Evolutionary conservation across 768 basidiomycete species (phyloP).

Genomic region (Fistulinella prunicolor): DNA sequence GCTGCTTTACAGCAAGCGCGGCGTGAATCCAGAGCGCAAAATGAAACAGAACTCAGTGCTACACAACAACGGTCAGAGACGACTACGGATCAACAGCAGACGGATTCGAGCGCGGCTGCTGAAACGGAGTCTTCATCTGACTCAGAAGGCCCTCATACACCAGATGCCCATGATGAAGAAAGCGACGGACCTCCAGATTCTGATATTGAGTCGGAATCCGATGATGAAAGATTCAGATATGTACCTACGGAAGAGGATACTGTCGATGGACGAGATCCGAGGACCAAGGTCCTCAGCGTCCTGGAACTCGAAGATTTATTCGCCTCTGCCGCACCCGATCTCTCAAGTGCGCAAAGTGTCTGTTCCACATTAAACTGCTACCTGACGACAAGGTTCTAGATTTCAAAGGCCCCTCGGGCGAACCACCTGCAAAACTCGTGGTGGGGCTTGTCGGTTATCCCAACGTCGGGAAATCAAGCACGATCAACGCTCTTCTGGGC

Average conservation of each 20-base stretch:
- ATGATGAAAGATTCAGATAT: slow-evolving; percentile 42
- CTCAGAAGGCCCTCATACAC: slow-evolving; percentile 26
- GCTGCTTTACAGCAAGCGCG: slow-evolving; percentile 77
- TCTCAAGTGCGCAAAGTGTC: slow-evolving; percentile 50
- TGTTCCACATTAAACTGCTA: not conserved
- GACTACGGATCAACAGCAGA: not conserved
- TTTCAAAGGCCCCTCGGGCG: slow-evolving; percentile 57
- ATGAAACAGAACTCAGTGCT: slow-evolving; percentile 20
- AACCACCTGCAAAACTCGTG: slow-evolving; percentile 59
- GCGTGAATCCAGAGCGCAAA: slow-evolving; percentile 40
- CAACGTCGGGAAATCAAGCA: slow-evolving; percentile 97
- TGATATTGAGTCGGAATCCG: slow-evolving; percentile 30
- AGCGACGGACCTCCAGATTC: slow-evolving; percentile 24
- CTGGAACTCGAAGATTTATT: slow-evolving; percentile 87
- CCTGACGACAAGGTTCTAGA: slow-evolving; percentile 41
- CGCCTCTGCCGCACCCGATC: slow-evolving; percentile 62
- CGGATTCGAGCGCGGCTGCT: not conserved
- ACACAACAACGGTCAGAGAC: slow-evolving; percentile 3
- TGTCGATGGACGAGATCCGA: slow-evolving; percentile 52
- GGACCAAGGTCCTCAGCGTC: slow-evolving; percentile 79
- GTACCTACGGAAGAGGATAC: slow-evolving; percentile 55
- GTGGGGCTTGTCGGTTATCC: slow-evolving; percentile 97
- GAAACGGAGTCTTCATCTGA: slow-evolving; percentile 33
- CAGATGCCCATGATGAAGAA: slow-evolving; percentile 31
- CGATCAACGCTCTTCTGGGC: slow-evolving; percentile 94